Evolutionary conservation across 2,329 filamentous ascomycete genomes (phyloP), one percentile per base, ranked within the genome.

Genomic region (Diaporthe caulivora): DNA sequence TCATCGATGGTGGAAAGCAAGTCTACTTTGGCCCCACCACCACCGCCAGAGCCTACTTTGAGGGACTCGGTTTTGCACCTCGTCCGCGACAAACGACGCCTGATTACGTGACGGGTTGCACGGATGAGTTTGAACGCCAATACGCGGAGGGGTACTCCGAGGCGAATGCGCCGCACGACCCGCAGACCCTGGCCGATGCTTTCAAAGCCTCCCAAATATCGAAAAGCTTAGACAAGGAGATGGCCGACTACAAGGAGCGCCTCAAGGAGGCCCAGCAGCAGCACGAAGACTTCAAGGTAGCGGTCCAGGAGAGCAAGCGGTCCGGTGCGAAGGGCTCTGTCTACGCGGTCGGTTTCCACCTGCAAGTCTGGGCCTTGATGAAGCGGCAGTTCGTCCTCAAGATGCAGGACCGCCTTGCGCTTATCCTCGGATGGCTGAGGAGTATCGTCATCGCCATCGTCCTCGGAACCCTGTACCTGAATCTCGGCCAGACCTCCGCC

Each of bases 351-450:
- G 94, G 94, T 0, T 97, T 97, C 83, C 91, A 95, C 76, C 85
- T 94, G 1, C 95, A 97, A 80, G 88, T 97, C 29, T 95, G 92
- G 92, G 93, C 93, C 0, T 83, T 97, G 75, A 93, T 95, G 88
- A 92, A 94, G 81, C 91, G 95, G 7, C 94, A 97, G 81, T 97
- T 95, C 81, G 86, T 93, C 68, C 91, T 97, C 78, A 97, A 97
- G 84, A 92, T 94, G 85, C 94, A 97, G 81, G 94, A 97, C 81
- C 92, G 92, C 73, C 93, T 95, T 79, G 91, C 92, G n/a, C 86
- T 97, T 8, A 84, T 87, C 18, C 90, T 97, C 40, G 92, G 92
- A 1, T 97, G 93, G 93, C 76, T 88, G 53, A 85, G 89, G 11
- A 88, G 84, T 72, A 91, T 95, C 77, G 85, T 94, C 77, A 92